Evolutionary conservation across 768 basidiomycete species (phyloP).

Genomic region (Serpula lacrymans): DNA sequence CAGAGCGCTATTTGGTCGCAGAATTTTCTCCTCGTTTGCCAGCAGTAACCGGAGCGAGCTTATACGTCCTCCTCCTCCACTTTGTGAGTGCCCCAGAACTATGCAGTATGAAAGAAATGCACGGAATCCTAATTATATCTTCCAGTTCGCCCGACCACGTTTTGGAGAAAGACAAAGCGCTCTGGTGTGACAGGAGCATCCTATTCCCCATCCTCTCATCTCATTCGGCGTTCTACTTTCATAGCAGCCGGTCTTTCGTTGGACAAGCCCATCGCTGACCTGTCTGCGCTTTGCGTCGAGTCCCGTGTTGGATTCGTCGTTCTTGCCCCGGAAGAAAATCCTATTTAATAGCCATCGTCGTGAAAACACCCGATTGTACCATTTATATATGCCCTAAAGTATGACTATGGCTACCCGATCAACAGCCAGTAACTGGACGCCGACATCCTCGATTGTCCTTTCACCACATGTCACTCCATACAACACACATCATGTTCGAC

Average conservation of each 20-base stretch:
- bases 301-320: slow-evolving; percentile 44
- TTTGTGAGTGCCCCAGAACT: slow-evolving; percentile 44
- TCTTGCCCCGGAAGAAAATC: slow-evolving; percentile 39
- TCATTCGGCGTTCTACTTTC: slow-evolving; percentile 74
- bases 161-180: slow-evolving; percentile 72
- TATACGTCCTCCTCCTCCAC: slow-evolving; percentile 57
- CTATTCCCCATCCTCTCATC: slow-evolving; percentile 70
- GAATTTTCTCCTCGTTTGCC: slow-evolving; percentile 12
- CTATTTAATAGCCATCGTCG: too few relatives aligned
- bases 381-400: too few relatives aligned
- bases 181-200: slow-evolving; percentile 69
- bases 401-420: too few relatives aligned
- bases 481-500: slow-evolving; percentile 7
- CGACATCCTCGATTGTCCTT: too few relatives aligned
- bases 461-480: slow-evolving; percentile 29
- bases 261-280: slow-evolving; percentile 56
- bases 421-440: too few relatives aligned
- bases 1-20: slow-evolving; percentile 10
- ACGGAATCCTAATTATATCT: background rate
- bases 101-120: too few relatives aligned
- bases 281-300: slow-evolving; percentile 61
- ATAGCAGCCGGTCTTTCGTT: slow-evolving; percentile 72
- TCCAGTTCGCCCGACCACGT: slow-evolving; percentile 75
- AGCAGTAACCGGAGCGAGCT: slow-evolving; percentile 35
- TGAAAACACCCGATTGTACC: too few relatives aligned